Evolutionary conservation across 768 basidiomycete genomes (phyloP).

Genomic region (Sporobolomyces roseus): DNA sequence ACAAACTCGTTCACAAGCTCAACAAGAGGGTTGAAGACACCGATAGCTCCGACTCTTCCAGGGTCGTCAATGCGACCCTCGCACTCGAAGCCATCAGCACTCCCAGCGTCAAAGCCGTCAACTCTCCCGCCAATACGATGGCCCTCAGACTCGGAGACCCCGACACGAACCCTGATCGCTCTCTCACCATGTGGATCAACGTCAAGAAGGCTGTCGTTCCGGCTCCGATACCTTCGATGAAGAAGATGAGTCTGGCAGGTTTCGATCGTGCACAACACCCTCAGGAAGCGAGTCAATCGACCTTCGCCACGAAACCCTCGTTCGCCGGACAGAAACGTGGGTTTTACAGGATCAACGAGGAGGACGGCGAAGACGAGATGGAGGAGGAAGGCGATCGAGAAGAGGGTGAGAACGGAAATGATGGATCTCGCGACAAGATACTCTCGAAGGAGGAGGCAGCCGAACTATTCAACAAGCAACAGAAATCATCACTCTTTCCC

Average conservation of each 20-base stretch:
- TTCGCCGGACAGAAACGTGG: conserved; percentile 42
- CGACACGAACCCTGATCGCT: conserved; percentile 63
- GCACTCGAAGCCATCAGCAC: conserved; percentile 61
- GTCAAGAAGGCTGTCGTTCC: conserved; percentile 74
- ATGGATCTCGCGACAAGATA: conserved; percentile 43
- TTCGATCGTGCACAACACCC: conserved; percentile 19
- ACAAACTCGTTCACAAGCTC: conserved; percentile 50
- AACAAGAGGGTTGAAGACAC: conserved; percentile 52
- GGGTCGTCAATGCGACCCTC: conserved; percentile 62
- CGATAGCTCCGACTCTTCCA: conserved; percentile 49
- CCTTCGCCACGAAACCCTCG: not conserved
- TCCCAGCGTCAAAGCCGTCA: conserved; percentile 56
- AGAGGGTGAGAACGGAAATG: conserved; percentile 15
- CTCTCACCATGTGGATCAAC: conserved; percentile 69
- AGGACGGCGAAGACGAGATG: conserved; percentile 45
- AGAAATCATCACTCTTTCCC: not conserved
- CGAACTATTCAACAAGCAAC: conserved; percentile 10
- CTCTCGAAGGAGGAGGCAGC: conserved; percentile 12
- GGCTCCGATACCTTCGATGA: conserved; percentile 68
- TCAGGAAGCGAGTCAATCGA: conserved; percentile 13
- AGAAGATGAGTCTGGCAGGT: conserved; percentile 54
- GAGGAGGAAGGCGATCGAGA: conserved; percentile 44
- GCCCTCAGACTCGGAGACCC: conserved; percentile 73
- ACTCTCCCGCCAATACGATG: conserved; percentile 64
- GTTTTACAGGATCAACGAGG: conserved; percentile 48